These are phyloP conservation scores for Fermentozyma sake DNA, from an alignment of 1,139 yeast species.

Conservation along the genomic window DNA sequence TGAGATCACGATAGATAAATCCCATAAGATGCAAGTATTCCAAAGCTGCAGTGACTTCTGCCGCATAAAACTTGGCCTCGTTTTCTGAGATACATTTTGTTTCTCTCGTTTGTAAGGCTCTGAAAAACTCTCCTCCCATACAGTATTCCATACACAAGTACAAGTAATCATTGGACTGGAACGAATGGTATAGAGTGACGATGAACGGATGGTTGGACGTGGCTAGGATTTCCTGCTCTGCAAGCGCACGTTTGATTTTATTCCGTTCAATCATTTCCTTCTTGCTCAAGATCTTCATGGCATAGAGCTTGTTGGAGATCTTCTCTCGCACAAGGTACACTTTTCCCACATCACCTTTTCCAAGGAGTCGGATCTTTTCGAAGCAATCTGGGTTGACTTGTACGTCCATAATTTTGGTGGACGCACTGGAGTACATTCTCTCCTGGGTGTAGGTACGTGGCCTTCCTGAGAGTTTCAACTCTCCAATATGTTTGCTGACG, in stretches of 20 bases:
- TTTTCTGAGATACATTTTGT: slow-evolving; percentile 81
- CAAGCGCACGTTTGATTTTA: slow-evolving; percentile 88
- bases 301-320: slow-evolving; percentile 68
- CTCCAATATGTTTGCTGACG: slow-evolving; percentile 51
- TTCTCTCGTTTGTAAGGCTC: slow-evolving; percentile 90
- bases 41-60: slow-evolving; percentile 95
- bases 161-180: slow-evolving; percentile 89
- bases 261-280: slow-evolving; percentile 93
- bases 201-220: slow-evolving; percentile 96
- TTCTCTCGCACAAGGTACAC: slow-evolving; percentile 89
- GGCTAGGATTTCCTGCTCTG: slow-evolving; percentile 95
- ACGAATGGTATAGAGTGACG: slow-evolving; percentile 92
- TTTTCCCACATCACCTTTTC: slow-evolving; percentile 97
- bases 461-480: slow-evolving; percentile 39
- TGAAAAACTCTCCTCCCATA: slow-evolving; percentile 98
- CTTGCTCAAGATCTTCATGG: slow-evolving; percentile 88
- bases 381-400: slow-evolving; percentile 85
- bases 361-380: slow-evolving; percentile 81
- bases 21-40: slow-evolving; percentile 97
- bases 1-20: slow-evolving; percentile 88
- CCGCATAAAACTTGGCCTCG: slow-evolving; percentile 92
- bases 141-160: slow-evolving; percentile 98
- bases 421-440: slow-evolving; percentile 65
- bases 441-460: slow-evolving; percentile 52
- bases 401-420: slow-evolving; percentile 69